These are phyloP conservation scores for Rosa multiflora DNA, from an alignment of 306 rosid species.

Conservation along the genomic window DNA sequence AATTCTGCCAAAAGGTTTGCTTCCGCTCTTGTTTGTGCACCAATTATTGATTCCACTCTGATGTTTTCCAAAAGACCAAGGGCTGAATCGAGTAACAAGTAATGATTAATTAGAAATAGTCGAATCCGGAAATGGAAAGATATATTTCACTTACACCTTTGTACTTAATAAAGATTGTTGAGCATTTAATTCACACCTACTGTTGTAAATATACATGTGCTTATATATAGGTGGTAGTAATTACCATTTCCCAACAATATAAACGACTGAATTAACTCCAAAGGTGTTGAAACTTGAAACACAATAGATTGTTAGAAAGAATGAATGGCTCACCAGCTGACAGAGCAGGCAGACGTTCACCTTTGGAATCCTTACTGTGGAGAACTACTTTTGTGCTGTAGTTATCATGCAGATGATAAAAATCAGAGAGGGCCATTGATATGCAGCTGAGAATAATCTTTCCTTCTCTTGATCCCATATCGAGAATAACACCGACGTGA, in stretches of 20 bases:
- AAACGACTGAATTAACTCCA: not conserved
- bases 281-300: not conserved
- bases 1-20: conserved; percentile 10
- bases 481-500: conserved; percentile 10
- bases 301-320: not conserved
- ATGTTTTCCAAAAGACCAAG: not conserved
- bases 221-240: not conserved
- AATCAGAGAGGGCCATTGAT: conserved; percentile 14
- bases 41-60: conserved; percentile 3
- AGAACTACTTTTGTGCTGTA: conserved; percentile 18
- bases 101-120: not conserved
- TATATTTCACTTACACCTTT: not conserved
- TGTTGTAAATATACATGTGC: not conserved
- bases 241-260: not conserved
- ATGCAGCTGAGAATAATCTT: conserved; percentile 11
- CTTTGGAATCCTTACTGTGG: conserved; percentile 21
- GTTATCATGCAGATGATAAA: conserved; percentile 8
- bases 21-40: conserved; percentile 11
- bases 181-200: not conserved
- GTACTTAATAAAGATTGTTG: not conserved
- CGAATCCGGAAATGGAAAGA: not conserved
- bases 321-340: conserved; percentile 1
- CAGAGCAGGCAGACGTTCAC: conserved; percentile 1
- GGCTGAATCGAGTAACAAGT: not conserved
- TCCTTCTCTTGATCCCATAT: conserved; percentile 20